Base-by-base conservation (phyloP, 495 filamentous ascomycete species). In the Trichoderma erinaceum region DNA sequence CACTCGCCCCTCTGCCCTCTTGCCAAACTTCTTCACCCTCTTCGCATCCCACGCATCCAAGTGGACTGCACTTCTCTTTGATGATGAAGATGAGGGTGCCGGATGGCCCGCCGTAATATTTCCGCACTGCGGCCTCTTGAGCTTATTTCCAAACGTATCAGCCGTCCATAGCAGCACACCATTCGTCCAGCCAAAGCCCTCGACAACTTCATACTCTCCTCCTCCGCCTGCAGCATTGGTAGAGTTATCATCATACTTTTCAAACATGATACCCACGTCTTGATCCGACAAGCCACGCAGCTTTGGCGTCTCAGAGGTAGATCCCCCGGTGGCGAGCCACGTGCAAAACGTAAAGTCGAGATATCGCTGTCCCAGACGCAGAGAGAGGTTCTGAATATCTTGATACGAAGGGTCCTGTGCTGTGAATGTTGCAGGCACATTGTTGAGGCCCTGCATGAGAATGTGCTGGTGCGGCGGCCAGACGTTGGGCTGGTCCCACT, bases 401-500 rank as follows among this genome's bases (percentile, higher is more conserved):
- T 76, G 48, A 58, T 81, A 83, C 25, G 72, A 71, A 15, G 81
- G 79, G 66, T 84, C 81, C 13, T 74, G 71, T 10, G 68, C 65
- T 35, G 80, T 78, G 41, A 82, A 84, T 7, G 81, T 83, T 2
- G 80, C 65, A 4, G 80, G 80, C 1, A 79, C 81, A 65, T 79
- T 78, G 61, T 80, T 75, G 3, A 84, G 74, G 4, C 80, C 79
- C 41, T 81, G 72, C 78, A 83, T 84, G 16, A 84, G 68, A 18
- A 78, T 71, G 73, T 84, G 79, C 74, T 77, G 75, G 35, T 82
- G 72, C 21, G 78, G 78, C 18, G 81, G 81, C 81, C 81, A 84
- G n/a, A 84, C 81, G 58, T 79, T 82, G 5, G 81, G 81, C 67
- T 84, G 73, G 71, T 84, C 81, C 81, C 81, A 84, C 68, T 84